Evolutionary conservation across 768 basidiomycete species (phyloP).

Genomic region (Russula earlei): DNA sequence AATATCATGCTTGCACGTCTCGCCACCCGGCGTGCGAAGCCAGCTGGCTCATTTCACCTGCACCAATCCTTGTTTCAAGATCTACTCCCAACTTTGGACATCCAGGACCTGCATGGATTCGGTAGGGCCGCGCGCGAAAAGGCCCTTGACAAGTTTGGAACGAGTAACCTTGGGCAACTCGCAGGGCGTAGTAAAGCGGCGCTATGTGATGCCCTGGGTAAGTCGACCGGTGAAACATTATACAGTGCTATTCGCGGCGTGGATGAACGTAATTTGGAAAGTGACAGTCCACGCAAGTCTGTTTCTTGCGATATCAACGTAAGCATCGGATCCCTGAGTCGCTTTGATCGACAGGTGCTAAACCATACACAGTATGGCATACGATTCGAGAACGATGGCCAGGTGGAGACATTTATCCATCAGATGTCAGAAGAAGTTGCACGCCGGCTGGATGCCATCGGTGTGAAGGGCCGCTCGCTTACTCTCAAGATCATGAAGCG

Average conservation of each 20-base stretch:
- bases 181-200: conserved; percentile 49
- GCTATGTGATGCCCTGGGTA: conserved; percentile 69
- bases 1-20: conserved; percentile 91
- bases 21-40: conserved; percentile 87
- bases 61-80: conserved; percentile 38
- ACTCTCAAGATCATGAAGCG: conserved; percentile 88
- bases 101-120: conserved; percentile 82
- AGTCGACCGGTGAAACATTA: conserved; percentile 72
- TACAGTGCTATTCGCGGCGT: conserved; percentile 79
- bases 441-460: conserved; percentile 54
- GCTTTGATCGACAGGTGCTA: conserved; percentile 8
- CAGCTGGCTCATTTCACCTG: conserved; percentile 79
- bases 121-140: conserved; percentile 70
- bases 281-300: conserved; percentile 78
- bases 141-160: conserved; percentile 69
- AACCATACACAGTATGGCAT: conserved; percentile 77
- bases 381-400: conserved; percentile 73
- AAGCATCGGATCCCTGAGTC: conserved; percentile 27
- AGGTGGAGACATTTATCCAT: conserved; percentile 70
- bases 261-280: conserved; percentile 71
- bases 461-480: conserved; percentile 62
- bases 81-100: conserved; percentile 58
- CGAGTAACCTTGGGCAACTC: conserved; percentile 60
- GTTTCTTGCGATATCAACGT: conserved; percentile 96
- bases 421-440: conserved; percentile 75